Base-by-base conservation (phyloP, 2,329 filamentous ascomycete species). In the Fusarium transvaalense region DNA sequence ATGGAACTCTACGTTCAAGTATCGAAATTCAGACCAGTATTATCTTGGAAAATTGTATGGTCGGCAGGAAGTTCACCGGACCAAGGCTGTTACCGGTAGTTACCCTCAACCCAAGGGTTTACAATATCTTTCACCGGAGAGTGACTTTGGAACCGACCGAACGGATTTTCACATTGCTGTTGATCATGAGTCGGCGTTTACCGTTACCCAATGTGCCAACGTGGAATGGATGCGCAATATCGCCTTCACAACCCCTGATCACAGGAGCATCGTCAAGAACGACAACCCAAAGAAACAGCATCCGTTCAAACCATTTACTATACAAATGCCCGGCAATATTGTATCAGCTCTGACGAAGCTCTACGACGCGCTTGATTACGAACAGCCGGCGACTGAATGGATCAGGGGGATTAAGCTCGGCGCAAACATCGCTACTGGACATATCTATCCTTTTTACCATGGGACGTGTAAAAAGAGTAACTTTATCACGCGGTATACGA, bases 41-140 rank as follows among this genome's bases (percentile, higher is more conserved):
- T 83, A 83, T 61, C 70, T 83, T 35, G 71, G 79, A 53, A 80
- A 82, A 46, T 65, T 83, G 23, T 83, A 78, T 75, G 82, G 75
- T 17, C 76, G 78, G 15, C 80, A 83, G 57, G 80, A 82, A 64
- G 80, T 81, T 46, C 78, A 77, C 65, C 77, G 81, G 1, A 76
- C 76, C 35, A 63, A 71, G 64, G 41, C 58, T 23, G 41, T 54
- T 17, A 47, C 56, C 53, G n/a, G 41, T 63, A 32, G 72, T 72
- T 13, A 15, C 29, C 29, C 43, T 9, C 13, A 7, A 12, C n/a
- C n/a, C 7, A 23, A 21, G 14, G 29, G 29, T 14, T 32, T 7
- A 14, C 12, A 27, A 10, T 17, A 23, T 6, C n/a, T 47, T 15
- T 29, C 43, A 21, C 13, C 29, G 15, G 8, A n/a, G 4, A 21